These are phyloP conservation scores for Rosa multiflora DNA, from an alignment of 306 rosid genomes.

Conservation along the genomic window DNA sequence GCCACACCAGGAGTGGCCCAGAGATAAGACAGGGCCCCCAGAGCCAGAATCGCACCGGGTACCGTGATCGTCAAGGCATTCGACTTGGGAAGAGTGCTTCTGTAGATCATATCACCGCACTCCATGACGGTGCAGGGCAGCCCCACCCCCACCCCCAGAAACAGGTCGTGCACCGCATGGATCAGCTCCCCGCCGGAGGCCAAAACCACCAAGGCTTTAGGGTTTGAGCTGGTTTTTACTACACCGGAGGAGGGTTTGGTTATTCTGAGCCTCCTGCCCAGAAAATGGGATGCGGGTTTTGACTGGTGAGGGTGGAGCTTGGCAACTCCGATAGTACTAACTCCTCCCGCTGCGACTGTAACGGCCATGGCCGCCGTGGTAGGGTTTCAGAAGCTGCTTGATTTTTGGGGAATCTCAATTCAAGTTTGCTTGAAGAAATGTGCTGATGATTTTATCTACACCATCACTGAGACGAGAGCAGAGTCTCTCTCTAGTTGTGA, in stretches of 20 bases:
- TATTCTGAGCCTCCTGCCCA: constrained; percentile 51
- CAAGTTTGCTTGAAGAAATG: neutral
- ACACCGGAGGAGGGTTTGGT: constrained; percentile 30
- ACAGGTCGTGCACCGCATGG: constrained; percentile 51
- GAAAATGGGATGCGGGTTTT: constrained; percentile 53
- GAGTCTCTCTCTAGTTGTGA: neutral
- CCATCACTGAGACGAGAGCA: no score
- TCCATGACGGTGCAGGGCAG: constrained; percentile 92
- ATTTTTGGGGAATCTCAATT: constrained; percentile 5
- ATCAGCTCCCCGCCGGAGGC: constrained; percentile 52
- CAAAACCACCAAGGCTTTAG: constrained; percentile 27
- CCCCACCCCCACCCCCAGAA: constrained; percentile 89
- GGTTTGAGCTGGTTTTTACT: constrained; percentile 34
- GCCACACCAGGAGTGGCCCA: constrained; percentile 99
- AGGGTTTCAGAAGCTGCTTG: constrained; percentile 4
- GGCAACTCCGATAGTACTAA: constrained; percentile 41
- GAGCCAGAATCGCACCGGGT: constrained; percentile 72
- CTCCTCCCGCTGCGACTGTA: constrained; percentile 56
- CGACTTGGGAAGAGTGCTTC: constrained; percentile 87
- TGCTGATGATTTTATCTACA: no score
- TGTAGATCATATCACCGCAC: constrained; percentile 89
- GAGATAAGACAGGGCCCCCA: constrained; percentile 80
- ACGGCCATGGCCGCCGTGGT: constrained; percentile 42
- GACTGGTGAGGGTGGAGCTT: constrained; percentile 49
- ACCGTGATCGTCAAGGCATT: constrained; percentile 62